phyloP scores from a whole-genome alignment of 2,329 filamentous ascomycete species.

The Karstenula rhodostoma region DNA sequence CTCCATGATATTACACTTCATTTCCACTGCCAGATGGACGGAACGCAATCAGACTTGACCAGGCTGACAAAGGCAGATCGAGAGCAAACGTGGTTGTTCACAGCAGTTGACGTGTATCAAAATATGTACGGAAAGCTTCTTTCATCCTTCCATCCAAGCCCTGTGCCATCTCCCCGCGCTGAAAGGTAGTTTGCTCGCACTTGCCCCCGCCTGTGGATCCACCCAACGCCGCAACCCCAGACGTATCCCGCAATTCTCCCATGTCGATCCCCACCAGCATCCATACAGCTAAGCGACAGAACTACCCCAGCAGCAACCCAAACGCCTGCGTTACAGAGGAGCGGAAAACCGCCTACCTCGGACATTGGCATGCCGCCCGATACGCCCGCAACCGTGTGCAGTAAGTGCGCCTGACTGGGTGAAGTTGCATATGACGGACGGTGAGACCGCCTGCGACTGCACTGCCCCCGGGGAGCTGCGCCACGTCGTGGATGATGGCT shows the following conservation, averaged over 20 bases:
- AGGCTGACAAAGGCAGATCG: no score
- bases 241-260: background rate
- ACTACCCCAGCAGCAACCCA: background rate
- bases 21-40: background rate
- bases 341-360: background rate
- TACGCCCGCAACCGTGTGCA: conserved; percentile 5
- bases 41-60: no score
- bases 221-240: conserved; percentile 12
- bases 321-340: conserved; percentile 8
- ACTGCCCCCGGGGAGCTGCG: background rate
- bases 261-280: background rate
- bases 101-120: no score
- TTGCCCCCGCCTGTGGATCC: conserved; percentile 2
- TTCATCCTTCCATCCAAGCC: background rate
- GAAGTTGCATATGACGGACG: background rate
- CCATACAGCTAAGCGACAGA: background rate
- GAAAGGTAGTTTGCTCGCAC: background rate
- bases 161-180: background rate
- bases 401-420: conserved; percentile 3
- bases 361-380: conserved; percentile 6
- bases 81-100: no score
- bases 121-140: background rate
- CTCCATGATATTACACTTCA: no score
- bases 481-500: background rate
- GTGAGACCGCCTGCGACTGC: background rate